These are phyloP conservation scores for Babesia ovis DNA, from an alignment of 169 alveolate genomes.

Conservation along the genomic window DNA sequence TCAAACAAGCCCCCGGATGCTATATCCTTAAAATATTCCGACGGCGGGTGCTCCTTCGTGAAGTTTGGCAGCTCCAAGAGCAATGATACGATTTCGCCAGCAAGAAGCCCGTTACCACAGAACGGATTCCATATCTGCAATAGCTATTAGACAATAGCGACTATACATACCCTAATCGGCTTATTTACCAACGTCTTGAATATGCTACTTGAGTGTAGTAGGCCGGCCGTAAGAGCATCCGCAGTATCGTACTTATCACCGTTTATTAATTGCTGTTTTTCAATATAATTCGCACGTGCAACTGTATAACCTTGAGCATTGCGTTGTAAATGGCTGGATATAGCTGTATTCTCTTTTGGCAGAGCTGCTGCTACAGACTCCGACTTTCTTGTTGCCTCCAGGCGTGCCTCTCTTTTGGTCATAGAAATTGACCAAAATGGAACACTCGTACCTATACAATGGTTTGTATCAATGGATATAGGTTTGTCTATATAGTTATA, in stretches of 20 bases:
- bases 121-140: slow-evolving; percentile 67
- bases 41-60: slow-evolving; percentile 19
- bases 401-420: slow-evolving; percentile 17
- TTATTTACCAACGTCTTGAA: slow-evolving; percentile 17
- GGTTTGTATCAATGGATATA: not conserved
- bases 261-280: slow-evolving; percentile 20
- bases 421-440: slow-evolving; percentile 62
- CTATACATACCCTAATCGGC: slow-evolving; percentile 4
- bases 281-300: slow-evolving; percentile 13
- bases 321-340: slow-evolving; percentile 1
- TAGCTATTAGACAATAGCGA: not conserved
- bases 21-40: not conserved
- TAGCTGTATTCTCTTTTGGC: not conserved
- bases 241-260: slow-evolving; percentile 52
- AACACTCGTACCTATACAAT: not conserved
- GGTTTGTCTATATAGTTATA: slow-evolving; percentile 22
- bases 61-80: slow-evolving; percentile 56
- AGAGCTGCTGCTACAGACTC: not conserved
- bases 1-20: not conserved
- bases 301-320: not conserved
- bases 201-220: slow-evolving; percentile 27
- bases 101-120: slow-evolving; percentile 61
- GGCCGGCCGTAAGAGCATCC: slow-evolving; percentile 49
- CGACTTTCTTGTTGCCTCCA: not conserved
- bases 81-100: slow-evolving; percentile 43